Base-by-base conservation (phyloP, 2,329 filamentous ascomycete genomes). In the Cadophora luteo-olivacea region DNA sequence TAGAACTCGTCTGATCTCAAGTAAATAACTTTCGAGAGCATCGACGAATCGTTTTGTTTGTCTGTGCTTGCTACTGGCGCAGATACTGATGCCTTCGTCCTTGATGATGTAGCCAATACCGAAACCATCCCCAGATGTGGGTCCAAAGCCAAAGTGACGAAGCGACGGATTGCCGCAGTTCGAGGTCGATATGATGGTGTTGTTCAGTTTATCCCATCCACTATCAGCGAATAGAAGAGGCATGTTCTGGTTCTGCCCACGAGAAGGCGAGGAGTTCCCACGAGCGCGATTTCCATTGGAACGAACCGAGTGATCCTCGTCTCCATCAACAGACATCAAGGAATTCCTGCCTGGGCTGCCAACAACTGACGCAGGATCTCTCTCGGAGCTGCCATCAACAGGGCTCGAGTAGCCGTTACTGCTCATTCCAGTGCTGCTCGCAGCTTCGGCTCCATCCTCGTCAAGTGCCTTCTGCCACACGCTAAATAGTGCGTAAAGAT, bases 91-190 rank as follows among this genome's bases (percentile, higher is more conserved):
- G 61, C 89, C 87, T 64, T 96, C 92, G 73, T 97, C 93, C 81
- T 99, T 99, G 86, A 99, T 97, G 76, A 99, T 98, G 82, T 99
- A 99, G 2, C 96, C 96, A 66, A 99, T 97, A 36, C 96, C 96
- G 77, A 98, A 98, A 0, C 96, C 96, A 73, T 97, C 94, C 1
- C 90, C 95, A 0, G 92, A 95, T 0, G 95, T 97, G 1, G 96
- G 96, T 0, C 96, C 96, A 78, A 99, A 99, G 3, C 96, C 96
- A 76, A 99, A 99, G 75, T 98, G 95, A 1, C 96, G 90, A 22
- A 99, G 88, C 0, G 91, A 93, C 0, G 96, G 96, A 80, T 98
- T 99, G 68, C 96, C 96, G 80, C 96, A 99, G 84, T 99, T 99
- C n/a, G 94, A 97, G 0, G 96, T 98, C 7, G 93, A 97, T 49